These are phyloP conservation scores for Fusarium phyllophilum DNA, from an alignment of 2,329 filamentous ascomycete genomes.

Conservation along the genomic window DNA sequence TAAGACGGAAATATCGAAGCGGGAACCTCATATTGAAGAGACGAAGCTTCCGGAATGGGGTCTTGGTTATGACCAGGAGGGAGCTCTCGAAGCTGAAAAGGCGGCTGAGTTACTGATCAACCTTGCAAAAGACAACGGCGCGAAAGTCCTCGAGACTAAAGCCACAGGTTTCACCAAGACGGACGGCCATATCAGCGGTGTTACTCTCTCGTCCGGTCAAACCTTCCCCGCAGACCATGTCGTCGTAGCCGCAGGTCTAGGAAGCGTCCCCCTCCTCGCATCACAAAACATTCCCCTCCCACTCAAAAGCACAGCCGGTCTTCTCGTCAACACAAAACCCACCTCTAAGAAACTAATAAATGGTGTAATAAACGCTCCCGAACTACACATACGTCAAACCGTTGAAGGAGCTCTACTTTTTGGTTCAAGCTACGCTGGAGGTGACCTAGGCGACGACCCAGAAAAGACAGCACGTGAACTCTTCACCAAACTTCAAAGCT, in stretches of 20 bases:
- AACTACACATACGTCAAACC: constrained; percentile 20
- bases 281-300: constrained; percentile 2
- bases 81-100: constrained; percentile 15
- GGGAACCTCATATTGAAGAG: neutral
- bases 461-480: constrained; percentile 15
- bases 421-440: constrained; percentile 4
- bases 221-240: neutral
- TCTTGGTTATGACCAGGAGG: constrained; percentile 10
- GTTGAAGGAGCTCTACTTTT: neutral
- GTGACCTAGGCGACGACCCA: constrained; percentile 9
- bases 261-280: constrained; percentile 15
- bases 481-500: neutral
- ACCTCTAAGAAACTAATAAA: neutral
- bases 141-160: neutral
- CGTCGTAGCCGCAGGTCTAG: constrained; percentile 16
- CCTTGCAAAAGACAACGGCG: neutral
- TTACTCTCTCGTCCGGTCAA: constrained; percentile 3
- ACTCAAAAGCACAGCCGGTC: neutral
- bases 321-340: constrained; percentile 19
- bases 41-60: constrained; percentile 1
- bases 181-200: neutral
- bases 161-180: neutral
- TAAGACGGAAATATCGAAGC: neutral
- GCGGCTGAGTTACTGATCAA: constrained; percentile 5
- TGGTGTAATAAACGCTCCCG: neutral